Percentiles rank a stretch among this genome's conserved stretches.
phyloP scores from a whole-genome alignment of 352 stramenopile species.

The Aphanomyces cochlioides region DNA sequence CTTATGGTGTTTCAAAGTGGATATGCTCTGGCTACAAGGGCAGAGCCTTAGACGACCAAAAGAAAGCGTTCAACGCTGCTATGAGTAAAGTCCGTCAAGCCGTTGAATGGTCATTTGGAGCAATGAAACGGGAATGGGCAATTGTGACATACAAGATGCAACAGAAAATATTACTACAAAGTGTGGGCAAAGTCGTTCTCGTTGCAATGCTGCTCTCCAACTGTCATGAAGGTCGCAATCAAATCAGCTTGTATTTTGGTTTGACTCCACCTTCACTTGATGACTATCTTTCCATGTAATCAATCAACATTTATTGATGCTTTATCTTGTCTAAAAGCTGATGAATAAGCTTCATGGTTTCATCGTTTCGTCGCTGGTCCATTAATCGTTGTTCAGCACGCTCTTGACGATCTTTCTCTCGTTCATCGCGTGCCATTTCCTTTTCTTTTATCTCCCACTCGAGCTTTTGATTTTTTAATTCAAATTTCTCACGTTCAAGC shows the following conservation, averaged over 20 bases:
- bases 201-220: not conserved
- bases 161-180: conserved; percentile 1
- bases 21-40: conserved; percentile 28
- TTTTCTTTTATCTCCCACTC: not conserved
- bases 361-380: not conserved
- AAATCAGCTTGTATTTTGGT: conserved; percentile 7
- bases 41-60: not conserved
- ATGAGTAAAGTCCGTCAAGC: conserved; percentile 28
- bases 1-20: conserved; percentile 25
- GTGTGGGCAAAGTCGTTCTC: not conserved
- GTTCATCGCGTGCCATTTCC: not conserved
- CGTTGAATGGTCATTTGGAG: conserved; percentile 31
- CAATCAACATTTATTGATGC: not conserved
- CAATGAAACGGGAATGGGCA: conserved; percentile 29
- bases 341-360: not conserved
- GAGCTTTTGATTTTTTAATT: not conserved
- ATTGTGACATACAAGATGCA: conserved; percentile 27
- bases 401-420: not conserved
- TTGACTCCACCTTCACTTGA: not conserved
- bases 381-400: not conserved
- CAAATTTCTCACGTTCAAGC: not conserved
- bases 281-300: not conserved
- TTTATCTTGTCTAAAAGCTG: conserved; percentile 5
- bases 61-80: conserved; percentile 19
- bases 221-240: not conserved